phyloP scores from a whole-genome alignment of 176 grass and related monocot genomes.

The Hordeum marinum region DNA sequence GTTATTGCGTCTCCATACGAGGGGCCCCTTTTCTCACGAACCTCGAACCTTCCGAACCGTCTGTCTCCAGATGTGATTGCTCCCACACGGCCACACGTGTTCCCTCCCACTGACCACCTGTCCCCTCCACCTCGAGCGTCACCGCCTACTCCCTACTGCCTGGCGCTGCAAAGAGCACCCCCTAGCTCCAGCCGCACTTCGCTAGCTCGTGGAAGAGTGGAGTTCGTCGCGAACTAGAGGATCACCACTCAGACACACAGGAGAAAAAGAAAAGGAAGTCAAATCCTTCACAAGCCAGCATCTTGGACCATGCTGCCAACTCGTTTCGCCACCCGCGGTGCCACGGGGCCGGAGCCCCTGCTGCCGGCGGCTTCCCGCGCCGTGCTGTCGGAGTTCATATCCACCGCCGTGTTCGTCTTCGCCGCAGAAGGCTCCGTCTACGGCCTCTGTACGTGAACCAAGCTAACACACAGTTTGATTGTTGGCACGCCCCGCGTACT shows the following conservation, averaged over 20 bases:
- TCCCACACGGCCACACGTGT: constrained; percentile 16
- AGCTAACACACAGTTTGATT: too few relatives aligned
- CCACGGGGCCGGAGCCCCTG: constrained; percentile 25
- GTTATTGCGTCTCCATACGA: too few relatives aligned
- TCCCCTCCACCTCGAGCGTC: not conserved
- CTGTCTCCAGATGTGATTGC: not conserved
- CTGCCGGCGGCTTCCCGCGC: constrained; percentile 50
- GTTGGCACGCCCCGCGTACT: too few relatives aligned
- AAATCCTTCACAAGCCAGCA: not conserved
- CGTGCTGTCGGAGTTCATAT: constrained; percentile 71
- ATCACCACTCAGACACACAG: not conserved
- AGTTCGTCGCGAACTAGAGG: not conserved
- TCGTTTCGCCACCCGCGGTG: not conserved
- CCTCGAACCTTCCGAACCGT: not conserved
- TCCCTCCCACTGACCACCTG: constrained; percentile 14
- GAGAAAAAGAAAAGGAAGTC: not conserved
- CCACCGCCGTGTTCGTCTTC: constrained; percentile 82
- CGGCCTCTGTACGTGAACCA: constrained; percentile 42
- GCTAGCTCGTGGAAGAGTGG: not conserved
- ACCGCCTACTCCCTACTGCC: not conserved
- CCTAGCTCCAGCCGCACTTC: not conserved
- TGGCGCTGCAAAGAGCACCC: not conserved
- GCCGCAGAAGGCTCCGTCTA: constrained; percentile 75
- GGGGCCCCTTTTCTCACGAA: not conserved
- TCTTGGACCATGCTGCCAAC: constrained; percentile 41